A percentile compares a stretch with the other conserved stretches of the same genome.
Conservation (phyloP, 257 asterid genomes). For the Nicotiana attenuata region DNA sequence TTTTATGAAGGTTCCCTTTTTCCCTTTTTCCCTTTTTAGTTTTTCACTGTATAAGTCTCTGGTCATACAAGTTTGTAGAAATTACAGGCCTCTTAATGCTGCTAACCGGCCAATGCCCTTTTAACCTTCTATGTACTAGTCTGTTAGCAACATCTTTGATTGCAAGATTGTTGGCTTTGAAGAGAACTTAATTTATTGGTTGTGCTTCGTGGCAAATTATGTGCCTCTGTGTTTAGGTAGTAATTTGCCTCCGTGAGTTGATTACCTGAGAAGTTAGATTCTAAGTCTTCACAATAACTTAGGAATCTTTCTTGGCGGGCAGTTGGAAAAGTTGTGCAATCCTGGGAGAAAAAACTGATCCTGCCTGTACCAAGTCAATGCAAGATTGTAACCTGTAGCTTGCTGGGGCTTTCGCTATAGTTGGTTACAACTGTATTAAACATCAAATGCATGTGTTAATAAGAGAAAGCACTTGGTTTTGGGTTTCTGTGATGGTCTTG, state of each 20-base stretch:
- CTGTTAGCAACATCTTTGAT: neutral
- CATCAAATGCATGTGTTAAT: neutral
- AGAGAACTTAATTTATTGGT: neutral
- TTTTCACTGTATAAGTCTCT: slow-evolving; percentile 74
- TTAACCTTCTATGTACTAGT: neutral
- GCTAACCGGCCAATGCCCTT: neutral
- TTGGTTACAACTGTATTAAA: neutral
- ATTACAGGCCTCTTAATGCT: neutral
- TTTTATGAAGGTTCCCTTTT: neutral
- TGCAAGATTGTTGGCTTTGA: neutral
- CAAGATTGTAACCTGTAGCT: neutral
- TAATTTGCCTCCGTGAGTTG: neutral
- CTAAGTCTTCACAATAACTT: neutral
- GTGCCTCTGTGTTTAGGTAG: neutral
- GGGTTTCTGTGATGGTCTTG: neutral
- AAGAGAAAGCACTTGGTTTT: neutral
- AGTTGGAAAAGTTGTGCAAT: neutral
- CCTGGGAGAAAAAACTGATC: neutral
- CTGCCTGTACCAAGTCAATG: neutral
- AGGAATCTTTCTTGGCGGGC: neutral
- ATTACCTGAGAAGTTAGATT: neutral
- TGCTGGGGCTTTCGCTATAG: neutral
- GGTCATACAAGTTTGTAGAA: neutral
- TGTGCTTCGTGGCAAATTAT: neutral
- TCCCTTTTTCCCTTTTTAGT: slow-evolving; percentile 22